phyloP scores from a whole-genome alignment of 176 grass and related monocot genomes.

The Avena eriantha region DNA sequence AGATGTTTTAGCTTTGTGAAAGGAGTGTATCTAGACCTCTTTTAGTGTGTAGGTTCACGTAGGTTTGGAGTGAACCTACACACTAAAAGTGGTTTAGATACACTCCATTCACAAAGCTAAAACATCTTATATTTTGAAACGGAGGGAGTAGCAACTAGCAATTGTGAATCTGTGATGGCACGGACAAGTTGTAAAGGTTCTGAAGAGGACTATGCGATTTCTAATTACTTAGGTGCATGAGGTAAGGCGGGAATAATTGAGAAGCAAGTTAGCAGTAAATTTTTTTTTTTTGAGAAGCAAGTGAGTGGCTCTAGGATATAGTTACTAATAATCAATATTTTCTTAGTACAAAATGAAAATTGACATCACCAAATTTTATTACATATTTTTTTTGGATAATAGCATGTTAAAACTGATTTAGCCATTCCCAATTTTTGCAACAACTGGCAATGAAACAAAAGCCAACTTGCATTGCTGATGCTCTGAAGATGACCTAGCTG shows the following conservation, averaged over 20 bases:
- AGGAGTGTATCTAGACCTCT: no score
- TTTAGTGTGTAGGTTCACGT: no score
- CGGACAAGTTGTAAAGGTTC: neutral
- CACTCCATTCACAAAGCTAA: no score
- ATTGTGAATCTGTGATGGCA: neutral
- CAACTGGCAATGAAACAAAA: neutral
- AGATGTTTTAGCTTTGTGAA: no score
- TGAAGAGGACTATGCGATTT: neutral
- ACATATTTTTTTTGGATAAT: no score
- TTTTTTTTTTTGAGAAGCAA: neutral
- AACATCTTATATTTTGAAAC: no score
- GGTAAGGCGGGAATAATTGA: no score
- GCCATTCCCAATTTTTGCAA: neutral
- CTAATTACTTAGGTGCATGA: neutral
- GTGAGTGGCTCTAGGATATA: neutral
- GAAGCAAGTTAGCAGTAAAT: neutral
- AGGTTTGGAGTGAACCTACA: no score
- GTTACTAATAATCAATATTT: neutral
- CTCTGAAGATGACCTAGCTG: neutral
- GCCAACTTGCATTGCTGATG: neutral
- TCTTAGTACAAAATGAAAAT: no score
- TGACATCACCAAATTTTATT: no score
- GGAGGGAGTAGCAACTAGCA: no score
- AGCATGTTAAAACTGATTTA: neutral
- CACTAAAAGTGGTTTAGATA: no score